A percentile compares a stretch with the other conserved stretches of the same genome.
These are phyloP conservation scores for Emmonsiellopsis sp. DNA, from an alignment of 2,329 filamentous ascomycete genomes.

Conservation along the genomic window DNA sequence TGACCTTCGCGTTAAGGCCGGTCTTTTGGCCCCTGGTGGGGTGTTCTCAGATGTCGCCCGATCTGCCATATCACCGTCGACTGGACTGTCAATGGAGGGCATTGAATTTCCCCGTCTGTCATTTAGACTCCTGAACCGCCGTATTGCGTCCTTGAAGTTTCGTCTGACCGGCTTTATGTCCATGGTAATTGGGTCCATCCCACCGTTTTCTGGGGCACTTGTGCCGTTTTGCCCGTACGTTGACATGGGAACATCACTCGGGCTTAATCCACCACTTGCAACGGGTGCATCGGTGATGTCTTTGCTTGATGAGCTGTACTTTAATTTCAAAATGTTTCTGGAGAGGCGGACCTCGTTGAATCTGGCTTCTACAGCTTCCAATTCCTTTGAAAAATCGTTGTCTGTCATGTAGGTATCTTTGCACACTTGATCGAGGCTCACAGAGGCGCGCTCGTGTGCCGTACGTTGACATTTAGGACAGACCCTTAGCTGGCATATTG, in stretches of 20 bases:
- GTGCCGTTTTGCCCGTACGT: too few species aligned
- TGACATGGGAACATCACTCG: too few species aligned
- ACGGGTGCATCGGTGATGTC: too few species aligned
- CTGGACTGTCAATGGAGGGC: too few species aligned
- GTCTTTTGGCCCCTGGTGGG: background rate
- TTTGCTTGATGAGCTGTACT: background rate
- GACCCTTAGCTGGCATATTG: background rate
- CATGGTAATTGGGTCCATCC: too few species aligned
- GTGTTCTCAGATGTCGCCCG: background rate
- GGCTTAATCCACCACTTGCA: too few species aligned
- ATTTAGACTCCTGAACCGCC: too few species aligned
- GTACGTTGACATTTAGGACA: conserved; percentile 13
- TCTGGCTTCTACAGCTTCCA: background rate
- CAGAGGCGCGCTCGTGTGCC: conserved; percentile 34
- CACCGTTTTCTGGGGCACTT: too few species aligned
- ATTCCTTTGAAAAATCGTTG: background rate
- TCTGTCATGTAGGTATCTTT: conserved; percentile 16
- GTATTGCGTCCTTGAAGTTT: too few species aligned
- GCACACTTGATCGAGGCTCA: conserved; percentile 37
- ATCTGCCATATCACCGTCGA: too few species aligned
- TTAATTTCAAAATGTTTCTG: background rate
- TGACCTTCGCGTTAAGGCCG: background rate
- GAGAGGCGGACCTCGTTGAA: background rate
- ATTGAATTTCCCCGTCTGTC: too few species aligned
- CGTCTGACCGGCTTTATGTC: too few species aligned